Percentiles rank a stretch among this genome's conserved stretches.
phyloP scores from a whole-genome alignment of 306 rosid species.

The Spatholobus suberectus region DNA sequence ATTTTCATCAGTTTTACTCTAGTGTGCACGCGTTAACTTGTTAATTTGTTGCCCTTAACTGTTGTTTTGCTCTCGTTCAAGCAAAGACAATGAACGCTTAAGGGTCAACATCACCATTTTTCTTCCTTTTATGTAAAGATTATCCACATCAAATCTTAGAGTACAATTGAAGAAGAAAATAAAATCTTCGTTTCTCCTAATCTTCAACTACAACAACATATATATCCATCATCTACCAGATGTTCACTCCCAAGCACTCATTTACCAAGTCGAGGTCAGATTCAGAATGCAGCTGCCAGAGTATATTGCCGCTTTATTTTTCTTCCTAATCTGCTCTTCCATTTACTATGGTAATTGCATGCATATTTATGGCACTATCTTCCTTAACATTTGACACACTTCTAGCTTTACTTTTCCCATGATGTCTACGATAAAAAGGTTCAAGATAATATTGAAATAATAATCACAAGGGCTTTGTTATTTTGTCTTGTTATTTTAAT shows the following conservation, averaged over 20 bases:
- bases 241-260: conserved; percentile 17
- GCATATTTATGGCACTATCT: not conserved
- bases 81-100: conserved; percentile 41
- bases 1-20: not conserved
- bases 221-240: conserved; percentile 18
- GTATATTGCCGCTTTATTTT: conserved; percentile 30
- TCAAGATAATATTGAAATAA: not conserved
- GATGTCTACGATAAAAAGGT: not conserved
- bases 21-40: conserved; percentile 34
- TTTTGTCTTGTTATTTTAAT: not conserved
- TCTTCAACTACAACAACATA: not conserved
- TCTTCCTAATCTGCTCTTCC: conserved; percentile 49
- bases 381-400: not conserved
- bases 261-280: conserved; percentile 27
- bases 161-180: conserved; percentile 61
- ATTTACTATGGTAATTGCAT: conserved; percentile 54
- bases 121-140: conserved; percentile 56
- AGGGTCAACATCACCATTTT: conserved; percentile 21
- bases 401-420: not conserved
- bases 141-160: conserved; percentile 58
- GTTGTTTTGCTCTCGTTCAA: conserved; percentile 37
- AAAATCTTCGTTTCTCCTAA: not conserved
- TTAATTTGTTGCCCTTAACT: conserved; percentile 23
- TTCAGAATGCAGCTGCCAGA: conserved; percentile 55
- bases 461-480: not conserved